A percentile compares a stretch with the other conserved stretches of the same genome.
phyloP scores from a whole-genome alignment of 495 filamentous ascomycete species.

The Aeminium ludgeri region DNA sequence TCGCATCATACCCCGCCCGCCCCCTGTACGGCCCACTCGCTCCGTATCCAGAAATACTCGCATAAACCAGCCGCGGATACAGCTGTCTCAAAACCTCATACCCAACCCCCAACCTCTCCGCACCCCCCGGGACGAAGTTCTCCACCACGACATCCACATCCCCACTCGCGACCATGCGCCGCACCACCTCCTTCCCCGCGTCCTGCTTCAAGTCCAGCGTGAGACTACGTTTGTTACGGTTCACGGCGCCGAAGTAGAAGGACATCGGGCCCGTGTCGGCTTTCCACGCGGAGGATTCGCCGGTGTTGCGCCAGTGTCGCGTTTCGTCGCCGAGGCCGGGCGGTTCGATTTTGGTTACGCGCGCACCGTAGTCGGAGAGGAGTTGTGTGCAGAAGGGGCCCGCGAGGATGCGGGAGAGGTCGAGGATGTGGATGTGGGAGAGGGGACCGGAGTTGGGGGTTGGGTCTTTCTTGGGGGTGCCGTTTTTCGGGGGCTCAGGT shows the following conservation, averaged over 20 bases:
- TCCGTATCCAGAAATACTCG: conserved; percentile 23
- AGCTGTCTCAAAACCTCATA: conserved; percentile 14
- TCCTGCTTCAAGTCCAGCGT: conserved; percentile 16
- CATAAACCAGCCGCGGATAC: conserved; percentile 23
- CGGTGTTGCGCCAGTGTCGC: conserved; percentile 15
- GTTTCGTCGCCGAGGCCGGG: conserved; percentile 17
- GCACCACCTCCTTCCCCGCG: conserved; percentile 11
- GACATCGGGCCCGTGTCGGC: conserved; percentile 12
- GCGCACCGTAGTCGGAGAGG: conserved; percentile 18
- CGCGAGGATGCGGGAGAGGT: conserved; percentile 17
- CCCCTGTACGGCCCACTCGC: conserved; percentile 20
- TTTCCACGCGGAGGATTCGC: conserved; percentile 15
- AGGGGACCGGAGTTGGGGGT: conserved; percentile 8
- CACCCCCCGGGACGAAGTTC: conserved; percentile 23
- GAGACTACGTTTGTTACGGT: conserved; percentile 18
- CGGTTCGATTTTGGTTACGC: conserved; percentile 23
- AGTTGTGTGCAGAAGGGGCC: conserved; percentile 18
- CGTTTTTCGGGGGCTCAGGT: too few species aligned
- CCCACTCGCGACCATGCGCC: conserved; percentile 15
- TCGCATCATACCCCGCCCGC: conserved; percentile 21
- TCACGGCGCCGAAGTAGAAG: conserved; percentile 18
- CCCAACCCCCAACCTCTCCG: conserved; percentile 19
- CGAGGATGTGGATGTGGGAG: conserved; percentile 13
- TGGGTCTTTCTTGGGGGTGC: neutral
- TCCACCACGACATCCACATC: conserved; percentile 21